These are phyloP conservation scores for Colletotrichum horii DNA, from an alignment of 2,329 filamentous ascomycete species.

Conservation along the genomic window DNA sequence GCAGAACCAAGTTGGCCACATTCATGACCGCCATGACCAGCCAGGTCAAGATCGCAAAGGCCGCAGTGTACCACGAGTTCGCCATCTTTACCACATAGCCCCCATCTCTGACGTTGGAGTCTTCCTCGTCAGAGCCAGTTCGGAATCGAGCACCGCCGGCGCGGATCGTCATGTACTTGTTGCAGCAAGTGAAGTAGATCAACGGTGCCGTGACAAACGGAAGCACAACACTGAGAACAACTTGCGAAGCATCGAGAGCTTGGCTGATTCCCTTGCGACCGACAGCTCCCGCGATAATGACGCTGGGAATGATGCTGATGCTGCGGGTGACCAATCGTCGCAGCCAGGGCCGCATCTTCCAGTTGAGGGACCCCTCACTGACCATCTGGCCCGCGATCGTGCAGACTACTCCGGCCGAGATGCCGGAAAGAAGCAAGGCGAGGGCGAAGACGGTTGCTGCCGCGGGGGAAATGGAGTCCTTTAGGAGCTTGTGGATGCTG, in stretches of 20 bases:
- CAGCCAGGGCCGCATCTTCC: slow-evolving; percentile 78
- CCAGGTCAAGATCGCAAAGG: slow-evolving; percentile 69
- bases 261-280: slow-evolving; percentile 72
- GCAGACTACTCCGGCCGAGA: slow-evolving; percentile 85
- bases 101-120: slow-evolving; percentile 19
- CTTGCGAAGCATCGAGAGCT: slow-evolving; percentile 78
- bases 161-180: slow-evolving; percentile 79
- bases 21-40: slow-evolving; percentile 79
- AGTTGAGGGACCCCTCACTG: slow-evolving; percentile 79
- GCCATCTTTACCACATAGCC: slow-evolving; percentile 64
- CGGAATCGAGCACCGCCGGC: slow-evolving; percentile 41
- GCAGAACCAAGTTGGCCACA: slow-evolving; percentile 73
- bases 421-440: slow-evolving; percentile 78
- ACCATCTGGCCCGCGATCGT: slow-evolving; percentile 93
- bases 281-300: slow-evolving; percentile 82
- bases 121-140: slow-evolving; percentile 29
- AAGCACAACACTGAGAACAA: slow-evolving; percentile 77
- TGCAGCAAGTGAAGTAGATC: slow-evolving; percentile 83
- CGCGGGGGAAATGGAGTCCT: slow-evolving; percentile 70
- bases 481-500: slow-evolving; percentile 77
- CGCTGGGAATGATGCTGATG: slow-evolving; percentile 81
- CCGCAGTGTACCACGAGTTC: slow-evolving; percentile 70
- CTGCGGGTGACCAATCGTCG: slow-evolving; percentile 77
- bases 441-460: slow-evolving; percentile 87
- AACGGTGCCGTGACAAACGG: slow-evolving; percentile 85